Percentiles rank a stretch among this genome's conserved stretches.
phyloP scores from a whole-genome alignment of 1,284 basidiomycete genomes.

The Ganoderma boninense region DNA sequence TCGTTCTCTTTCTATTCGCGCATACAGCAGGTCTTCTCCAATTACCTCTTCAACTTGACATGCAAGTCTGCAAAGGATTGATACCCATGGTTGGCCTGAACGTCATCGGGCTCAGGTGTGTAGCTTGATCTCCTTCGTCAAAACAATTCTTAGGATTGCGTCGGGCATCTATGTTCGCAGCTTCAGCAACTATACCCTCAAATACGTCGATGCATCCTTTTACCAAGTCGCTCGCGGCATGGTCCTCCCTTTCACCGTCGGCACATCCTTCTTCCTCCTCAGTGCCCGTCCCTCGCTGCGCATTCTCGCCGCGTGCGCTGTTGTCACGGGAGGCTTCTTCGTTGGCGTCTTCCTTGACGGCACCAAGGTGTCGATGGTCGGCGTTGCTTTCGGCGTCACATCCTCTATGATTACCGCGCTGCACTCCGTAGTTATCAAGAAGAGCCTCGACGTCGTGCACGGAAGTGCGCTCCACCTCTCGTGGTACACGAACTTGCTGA shows the following conservation, averaged over 20 bases:
- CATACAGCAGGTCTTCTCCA: conserved; percentile 70
- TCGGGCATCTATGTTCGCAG: conserved; percentile 48
- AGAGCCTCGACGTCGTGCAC: conserved; percentile 75
- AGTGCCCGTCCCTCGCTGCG: conserved; percentile 75
- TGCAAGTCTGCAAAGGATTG: conserved; percentile 72
- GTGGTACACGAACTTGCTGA: conserved; percentile 87
- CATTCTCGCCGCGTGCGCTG: conserved; percentile 72
- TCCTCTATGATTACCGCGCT: conserved; percentile 82
- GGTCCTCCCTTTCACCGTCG: conserved; percentile 87
- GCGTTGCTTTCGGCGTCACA: conserved; percentile 78
- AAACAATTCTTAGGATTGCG: background rate
- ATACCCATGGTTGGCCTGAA: conserved; percentile 78
- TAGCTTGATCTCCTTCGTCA: background rate
- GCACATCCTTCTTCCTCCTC: conserved; percentile 78
- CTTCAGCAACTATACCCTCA: conserved; percentile 90
- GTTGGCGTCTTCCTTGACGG: conserved; percentile 84
- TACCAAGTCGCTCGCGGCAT: conserved; percentile 92
- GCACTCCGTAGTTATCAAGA: conserved; percentile 90
- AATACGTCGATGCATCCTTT: conserved; percentile 92
- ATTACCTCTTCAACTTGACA: conserved; percentile 67
- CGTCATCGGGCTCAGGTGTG: conserved; percentile 81
- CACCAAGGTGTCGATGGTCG: conserved; percentile 64
- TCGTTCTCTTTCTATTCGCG: conserved; percentile 73
- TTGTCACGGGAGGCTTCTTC: conserved; percentile 88
- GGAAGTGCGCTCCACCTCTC: conserved; percentile 82